A percentile compares a stretch with the other conserved stretches of the same genome.
Evolutionary conservation across 345 rosid species (phyloP).

Genomic region (Populus euphratica): DNA sequence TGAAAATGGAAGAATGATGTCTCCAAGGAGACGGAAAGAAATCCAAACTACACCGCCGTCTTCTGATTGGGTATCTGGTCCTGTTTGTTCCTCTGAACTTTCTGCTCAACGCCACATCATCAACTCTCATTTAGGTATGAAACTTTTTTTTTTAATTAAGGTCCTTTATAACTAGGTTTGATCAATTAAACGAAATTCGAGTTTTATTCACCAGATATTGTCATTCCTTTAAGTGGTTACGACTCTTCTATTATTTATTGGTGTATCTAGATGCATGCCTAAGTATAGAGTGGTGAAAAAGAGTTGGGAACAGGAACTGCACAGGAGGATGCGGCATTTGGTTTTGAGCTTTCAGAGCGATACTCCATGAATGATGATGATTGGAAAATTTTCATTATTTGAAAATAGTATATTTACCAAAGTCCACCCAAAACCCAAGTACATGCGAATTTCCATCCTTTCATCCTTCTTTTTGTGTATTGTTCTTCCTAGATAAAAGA

Average conservation of each 20-base stretch:
- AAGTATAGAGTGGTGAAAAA: constrained; percentile 31
- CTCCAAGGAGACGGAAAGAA: not conserved
- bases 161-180: not conserved
- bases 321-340: not conserved
- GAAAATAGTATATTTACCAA: not conserved
- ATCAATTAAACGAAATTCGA: not conserved
- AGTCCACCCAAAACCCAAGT: not conserved
- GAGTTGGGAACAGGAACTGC: not conserved
- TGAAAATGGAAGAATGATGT: constrained; percentile 6
- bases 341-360: not conserved
- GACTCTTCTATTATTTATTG: constrained; percentile 1
- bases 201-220: not conserved
- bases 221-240: not conserved
- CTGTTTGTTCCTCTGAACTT: constrained; percentile 48
- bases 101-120: constrained; percentile 39
- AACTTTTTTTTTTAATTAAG: not conserved
- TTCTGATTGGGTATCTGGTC: constrained; percentile 37
- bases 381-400: not conserved
- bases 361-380: not conserved
- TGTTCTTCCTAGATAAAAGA: not conserved
- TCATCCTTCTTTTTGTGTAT: not conserved
- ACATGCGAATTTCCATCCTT: not conserved
- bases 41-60: not conserved
- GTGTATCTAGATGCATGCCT: constrained; percentile 47
- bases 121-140: constrained; percentile 65